These are phyloP conservation scores for Botrytis byssoidea DNA, from an alignment of 2,329 filamentous ascomycete genomes.

Conservation along the genomic window DNA sequence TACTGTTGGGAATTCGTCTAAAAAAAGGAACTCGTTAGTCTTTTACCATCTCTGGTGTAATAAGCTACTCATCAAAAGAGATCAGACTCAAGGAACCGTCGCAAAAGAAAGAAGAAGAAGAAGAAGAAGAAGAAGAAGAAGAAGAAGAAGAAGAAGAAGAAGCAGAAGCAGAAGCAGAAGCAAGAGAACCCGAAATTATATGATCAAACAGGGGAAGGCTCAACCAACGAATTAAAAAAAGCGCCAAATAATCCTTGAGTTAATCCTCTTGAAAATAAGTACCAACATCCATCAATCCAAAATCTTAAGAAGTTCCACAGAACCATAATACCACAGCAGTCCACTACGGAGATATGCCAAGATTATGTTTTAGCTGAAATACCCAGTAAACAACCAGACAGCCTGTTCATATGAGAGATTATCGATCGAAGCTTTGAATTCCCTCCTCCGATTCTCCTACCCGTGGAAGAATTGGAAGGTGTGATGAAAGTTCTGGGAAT, in stretches of 20 bases:
- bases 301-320: conserved; percentile 4
- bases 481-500: neutral
- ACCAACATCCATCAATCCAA: neutral
- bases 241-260: conserved; percentile 16
- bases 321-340: neutral
- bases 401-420: neutral
- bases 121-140: neutral
- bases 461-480: conserved; percentile 15
- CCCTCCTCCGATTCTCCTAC: neutral
- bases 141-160: neutral
- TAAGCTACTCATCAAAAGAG: neutral
- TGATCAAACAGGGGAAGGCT: neutral
- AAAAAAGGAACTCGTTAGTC: neutral
- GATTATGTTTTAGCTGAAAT: conserved; percentile 8
- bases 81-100: neutral
- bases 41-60: neutral
- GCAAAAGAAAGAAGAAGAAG: neutral
- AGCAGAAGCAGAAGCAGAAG: neutral
- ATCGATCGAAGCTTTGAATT: neutral
- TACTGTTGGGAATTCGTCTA: neutral
- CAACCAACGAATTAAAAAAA: neutral
- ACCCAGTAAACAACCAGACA: neutral
- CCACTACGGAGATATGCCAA: conserved; percentile 5
- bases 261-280: conserved; percentile 11
- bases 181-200: neutral